phyloP scores from a whole-genome alignment of 768 basidiomycete species.

The Termitomyces heimii region DNA sequence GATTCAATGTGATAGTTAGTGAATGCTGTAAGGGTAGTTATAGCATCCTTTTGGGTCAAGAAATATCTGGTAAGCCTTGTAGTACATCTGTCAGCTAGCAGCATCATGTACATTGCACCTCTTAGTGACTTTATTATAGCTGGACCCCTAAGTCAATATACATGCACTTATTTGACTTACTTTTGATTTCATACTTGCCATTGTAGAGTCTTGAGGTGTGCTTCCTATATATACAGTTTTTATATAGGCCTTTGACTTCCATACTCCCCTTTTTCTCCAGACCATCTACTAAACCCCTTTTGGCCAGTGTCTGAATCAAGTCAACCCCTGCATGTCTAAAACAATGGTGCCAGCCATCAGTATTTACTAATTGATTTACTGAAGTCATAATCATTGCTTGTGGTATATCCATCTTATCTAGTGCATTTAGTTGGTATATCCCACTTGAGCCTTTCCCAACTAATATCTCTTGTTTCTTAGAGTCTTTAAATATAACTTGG shows the following conservation, averaged over 20 bases:
- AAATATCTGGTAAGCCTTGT: neutral
- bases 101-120: neutral
- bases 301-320: neutral
- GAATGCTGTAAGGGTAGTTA: neutral
- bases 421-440: neutral
- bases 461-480: fast-evolving
- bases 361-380: neutral
- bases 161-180: neutral
- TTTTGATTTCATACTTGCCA: too few species aligned
- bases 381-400: too few species aligned
- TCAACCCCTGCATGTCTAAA: neutral
- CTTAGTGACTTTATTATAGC: neutral
- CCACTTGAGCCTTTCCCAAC: neutral
- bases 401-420: too few species aligned
- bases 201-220: neutral
- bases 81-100: neutral
- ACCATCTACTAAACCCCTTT: neutral
- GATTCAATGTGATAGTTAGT: neutral
- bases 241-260: neutral
- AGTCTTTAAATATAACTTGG: neutral
- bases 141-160: neutral
- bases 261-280: neutral
- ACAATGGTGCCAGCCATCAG: neutral
- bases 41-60: neutral
- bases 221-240: neutral